Evolutionary conservation across 2,329 filamentous ascomycete species (phyloP).

Genomic region (Exophiala sp.): DNA sequence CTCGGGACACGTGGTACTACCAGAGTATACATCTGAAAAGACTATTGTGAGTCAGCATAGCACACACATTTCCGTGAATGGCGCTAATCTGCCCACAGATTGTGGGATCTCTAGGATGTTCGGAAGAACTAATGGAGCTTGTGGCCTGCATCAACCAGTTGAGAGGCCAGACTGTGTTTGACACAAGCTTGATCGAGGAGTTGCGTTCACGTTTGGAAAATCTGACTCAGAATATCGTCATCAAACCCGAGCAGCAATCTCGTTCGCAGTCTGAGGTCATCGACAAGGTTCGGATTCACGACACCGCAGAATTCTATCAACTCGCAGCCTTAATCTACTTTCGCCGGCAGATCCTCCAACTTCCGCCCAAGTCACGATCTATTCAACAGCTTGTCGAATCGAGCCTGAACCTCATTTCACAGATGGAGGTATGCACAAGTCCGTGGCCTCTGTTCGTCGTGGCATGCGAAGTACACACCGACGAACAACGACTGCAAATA

Average conservation of each 20-base stretch:
- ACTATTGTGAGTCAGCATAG: not conserved
- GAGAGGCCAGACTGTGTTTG: not conserved
- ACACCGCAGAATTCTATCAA: constrained; percentile 3
- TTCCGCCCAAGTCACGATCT: not conserved
- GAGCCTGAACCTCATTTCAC: not conserved
- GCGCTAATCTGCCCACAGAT: not conserved
- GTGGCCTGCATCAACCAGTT: constrained; percentile 1
- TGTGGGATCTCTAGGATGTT: constrained; percentile 6
- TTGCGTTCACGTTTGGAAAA: not conserved
- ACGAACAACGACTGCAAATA: constrained; percentile 1
- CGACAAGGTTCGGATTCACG: not conserved
- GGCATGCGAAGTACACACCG: not conserved
- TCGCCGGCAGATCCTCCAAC: not conserved
- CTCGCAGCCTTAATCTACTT: constrained; percentile 5
- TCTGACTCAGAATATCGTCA: not conserved
- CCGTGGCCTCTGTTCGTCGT: constrained; percentile 8
- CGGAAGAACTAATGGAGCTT: not conserved
- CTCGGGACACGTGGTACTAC: not conserved
- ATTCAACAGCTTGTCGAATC: not conserved
- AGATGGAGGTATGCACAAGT: constrained; percentile 4
- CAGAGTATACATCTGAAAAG: not conserved
- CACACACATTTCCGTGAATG: not conserved
- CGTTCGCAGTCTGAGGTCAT: not conserved
- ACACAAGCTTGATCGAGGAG: not conserved
- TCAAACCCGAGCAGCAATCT: not conserved